phyloP scores from a whole-genome alignment of 176 grass and related monocot genomes.

The Tuctoria greenei region DNA sequence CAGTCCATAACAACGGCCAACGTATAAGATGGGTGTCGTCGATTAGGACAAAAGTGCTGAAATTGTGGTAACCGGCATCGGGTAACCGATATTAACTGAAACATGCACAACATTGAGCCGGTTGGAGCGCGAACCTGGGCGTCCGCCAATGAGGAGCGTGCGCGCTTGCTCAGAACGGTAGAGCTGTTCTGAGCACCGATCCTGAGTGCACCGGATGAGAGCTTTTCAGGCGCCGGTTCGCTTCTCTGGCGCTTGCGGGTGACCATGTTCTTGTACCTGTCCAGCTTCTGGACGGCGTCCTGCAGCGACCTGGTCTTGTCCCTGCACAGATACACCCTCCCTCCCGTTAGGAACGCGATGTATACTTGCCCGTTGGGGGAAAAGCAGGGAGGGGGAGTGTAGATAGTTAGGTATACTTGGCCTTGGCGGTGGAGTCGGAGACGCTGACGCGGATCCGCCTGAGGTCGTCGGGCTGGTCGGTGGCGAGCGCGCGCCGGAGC shows the following conservation, averaged over 20 bases:
- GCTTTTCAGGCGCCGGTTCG: conserved; percentile 39
- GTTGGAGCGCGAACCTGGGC: conserved; percentile 26
- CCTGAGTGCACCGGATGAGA: conserved; percentile 35
- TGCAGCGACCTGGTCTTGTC: conserved; percentile 57
- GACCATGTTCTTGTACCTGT: conserved; percentile 61
- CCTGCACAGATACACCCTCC: conserved; percentile 34
- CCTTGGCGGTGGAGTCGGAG: conserved; percentile 46
- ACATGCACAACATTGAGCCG: neutral
- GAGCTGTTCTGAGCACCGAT: conserved; percentile 62
- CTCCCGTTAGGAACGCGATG: neutral
- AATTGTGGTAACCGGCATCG: neutral
- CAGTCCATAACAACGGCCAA: neutral
- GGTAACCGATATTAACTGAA: neutral
- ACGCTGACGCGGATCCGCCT: conserved; percentile 60
- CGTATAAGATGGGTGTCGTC: neutral
- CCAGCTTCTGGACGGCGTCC: conserved; percentile 60
- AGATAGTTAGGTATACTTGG: conserved; percentile 23
- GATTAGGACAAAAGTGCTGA: neutral
- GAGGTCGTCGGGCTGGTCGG: conserved; percentile 62
- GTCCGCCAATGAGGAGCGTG: conserved; percentile 66
- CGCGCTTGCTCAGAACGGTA: conserved; percentile 55
- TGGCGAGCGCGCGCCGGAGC: conserved; percentile 56
- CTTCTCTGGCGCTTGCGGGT: conserved; percentile 66
- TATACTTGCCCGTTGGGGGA: neutral
- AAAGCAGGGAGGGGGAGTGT: too few relatives aligned